Base-by-base conservation (phyloP, 495 filamentous ascomycete genomes). In the Parmelia sp. region DNA sequence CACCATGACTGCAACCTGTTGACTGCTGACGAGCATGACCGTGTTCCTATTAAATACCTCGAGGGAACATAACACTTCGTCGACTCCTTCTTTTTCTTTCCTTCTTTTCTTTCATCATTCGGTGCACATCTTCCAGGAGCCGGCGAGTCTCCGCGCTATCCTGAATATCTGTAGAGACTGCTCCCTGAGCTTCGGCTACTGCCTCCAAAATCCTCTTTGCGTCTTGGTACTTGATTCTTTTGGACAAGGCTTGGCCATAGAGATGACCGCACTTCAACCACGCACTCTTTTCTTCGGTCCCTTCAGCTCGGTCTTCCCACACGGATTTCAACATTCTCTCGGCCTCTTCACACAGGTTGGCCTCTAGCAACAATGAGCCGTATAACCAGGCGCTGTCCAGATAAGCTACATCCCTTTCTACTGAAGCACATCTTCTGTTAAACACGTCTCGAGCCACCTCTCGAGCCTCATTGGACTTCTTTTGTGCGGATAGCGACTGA, bases 251-350 rank as follows among this genome's bases (percentile, higher is more conserved):
- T 9, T 36, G 7, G 23, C 62, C 62, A 19, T 57, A 64, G 7
- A 64, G 62, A 42, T 42, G 51, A 31, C 62, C 62, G 39, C 62
- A 64, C 17, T 33, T 23, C 40, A 64, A 21, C 11, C 55, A 40
- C 31, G 47, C 9, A 6, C 39, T 15, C n/a, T 57, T 37, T 19
- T 64, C 62, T 57, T 49, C 29, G 15, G 1, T 3, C 4, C 11
- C 9, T 17, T 17, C 42, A 11, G 55, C 15, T 39, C 40, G 17
- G 21, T 39, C 21, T 15, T 49, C 40, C 62, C 62, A 64, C 8
- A 49, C 17, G 4, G 27, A 21, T 27, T 19, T 17, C 17, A 64
- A 39, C n/a, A 19, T 23, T 25, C 33, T 40, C 25, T 35, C 37
- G 42, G 53, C 62, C 11, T 27, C 39, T 35, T 0, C 4, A 31